Percentiles rank a stretch among this genome's conserved stretches.
Conservation (phyloP, 1,139 yeast genomes). For the Arxiozyma slooffiae region DNA sequence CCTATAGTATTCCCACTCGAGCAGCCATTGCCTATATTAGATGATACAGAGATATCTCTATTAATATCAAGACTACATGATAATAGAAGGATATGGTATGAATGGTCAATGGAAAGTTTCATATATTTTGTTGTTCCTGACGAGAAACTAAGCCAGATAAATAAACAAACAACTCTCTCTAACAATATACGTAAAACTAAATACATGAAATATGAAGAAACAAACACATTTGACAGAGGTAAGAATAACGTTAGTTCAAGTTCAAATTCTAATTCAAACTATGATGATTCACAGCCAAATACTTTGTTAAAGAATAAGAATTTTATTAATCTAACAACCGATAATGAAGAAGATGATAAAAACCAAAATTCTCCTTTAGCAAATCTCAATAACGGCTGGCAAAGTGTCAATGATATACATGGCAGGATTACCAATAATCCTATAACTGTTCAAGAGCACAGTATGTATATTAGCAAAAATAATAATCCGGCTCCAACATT, state of each 20-base stretch:
- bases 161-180: not conserved
- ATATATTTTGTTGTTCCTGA: slow-evolving; percentile 34
- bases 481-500: slow-evolving; percentile 8
- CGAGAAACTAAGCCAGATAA: not conserved
- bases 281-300: not conserved
- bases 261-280: not conserved
- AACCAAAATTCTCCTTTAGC: slow-evolving; percentile 7
- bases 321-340: not conserved
- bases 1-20: slow-evolving; percentile 67
- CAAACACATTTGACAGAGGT: not conserved
- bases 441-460: not conserved
- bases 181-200: not conserved
- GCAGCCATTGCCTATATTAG: slow-evolving; percentile 41
- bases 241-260: not conserved
- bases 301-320: not conserved
- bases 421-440: slow-evolving; percentile 8
- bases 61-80: slow-evolving; percentile 33
- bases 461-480: not conserved
- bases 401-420: slow-evolving; percentile 29
- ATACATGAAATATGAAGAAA: not conserved
- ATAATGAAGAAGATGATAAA: slow-evolving; percentile 7
- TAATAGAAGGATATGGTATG: slow-evolving; percentile 53
- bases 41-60: slow-evolving; percentile 44
- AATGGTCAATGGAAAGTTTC: slow-evolving; percentile 55
- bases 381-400: slow-evolving; percentile 25